Percentiles rank a stretch among this genome's conserved stretches.
Conservation (phyloP, 2,329 filamentous ascomycete genomes). For the Ophiostoma himal-ulmi region DNA sequence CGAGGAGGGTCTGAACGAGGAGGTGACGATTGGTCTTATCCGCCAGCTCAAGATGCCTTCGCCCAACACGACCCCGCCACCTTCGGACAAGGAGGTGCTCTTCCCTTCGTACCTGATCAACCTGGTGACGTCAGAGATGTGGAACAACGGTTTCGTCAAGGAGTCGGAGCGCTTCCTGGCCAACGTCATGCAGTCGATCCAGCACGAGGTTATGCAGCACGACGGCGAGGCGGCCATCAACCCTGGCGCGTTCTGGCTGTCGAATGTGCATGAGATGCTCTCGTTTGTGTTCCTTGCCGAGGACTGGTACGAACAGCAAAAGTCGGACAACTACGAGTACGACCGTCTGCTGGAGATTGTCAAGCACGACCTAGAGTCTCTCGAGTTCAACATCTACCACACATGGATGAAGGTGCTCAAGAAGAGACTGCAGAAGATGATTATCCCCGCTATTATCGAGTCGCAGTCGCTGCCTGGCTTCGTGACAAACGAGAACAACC, state of each 20-base stretch:
- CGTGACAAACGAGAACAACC: constrained; percentile 96
- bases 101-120: constrained; percentile 99
- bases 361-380: constrained; percentile 95
- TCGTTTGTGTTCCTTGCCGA: constrained; percentile 98
- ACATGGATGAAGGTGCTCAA: constrained; percentile 99
- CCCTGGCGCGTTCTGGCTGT: constrained; percentile 96
- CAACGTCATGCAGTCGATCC: constrained; percentile 99
- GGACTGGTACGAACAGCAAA: constrained; percentile 99
- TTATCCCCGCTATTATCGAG: constrained; percentile 97
- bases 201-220: constrained; percentile 98
- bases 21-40: constrained; percentile 93
- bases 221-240: constrained; percentile 97
- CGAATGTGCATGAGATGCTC: constrained; percentile 98
- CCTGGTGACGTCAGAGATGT: constrained; percentile 98
- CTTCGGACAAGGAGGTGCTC: constrained; percentile 95
- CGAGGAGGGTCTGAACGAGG: constrained; percentile 92
- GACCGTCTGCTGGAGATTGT: constrained; percentile 96
- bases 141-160: constrained; percentile 99
- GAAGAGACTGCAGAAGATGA: constrained; percentile 99
- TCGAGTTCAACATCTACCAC: constrained; percentile 99
- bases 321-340: constrained; percentile 99
- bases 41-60: constrained; percentile 93
- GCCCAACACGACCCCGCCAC: constrained; percentile 77
- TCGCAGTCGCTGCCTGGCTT: constrained; percentile 97
- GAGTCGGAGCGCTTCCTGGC: constrained; percentile 97